Conservation (phyloP, 495 filamentous ascomycete genomes). For the Podospora comata region DNA sequence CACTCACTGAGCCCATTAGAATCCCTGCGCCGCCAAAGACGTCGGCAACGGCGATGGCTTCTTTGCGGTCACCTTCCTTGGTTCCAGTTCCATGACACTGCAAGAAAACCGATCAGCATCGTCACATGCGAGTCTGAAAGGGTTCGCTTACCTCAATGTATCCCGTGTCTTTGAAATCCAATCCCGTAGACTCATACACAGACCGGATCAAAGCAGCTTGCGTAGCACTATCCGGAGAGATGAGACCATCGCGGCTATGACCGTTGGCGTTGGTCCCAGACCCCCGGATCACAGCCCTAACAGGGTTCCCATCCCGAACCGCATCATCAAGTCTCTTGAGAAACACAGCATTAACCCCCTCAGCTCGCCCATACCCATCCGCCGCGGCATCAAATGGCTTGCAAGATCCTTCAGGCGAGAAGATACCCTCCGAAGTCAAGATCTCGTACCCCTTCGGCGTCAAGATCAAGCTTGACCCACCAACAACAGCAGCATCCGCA, state of each 20-base stretch:
- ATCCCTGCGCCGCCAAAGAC: conserved; percentile 14
- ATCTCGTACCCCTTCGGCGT: conserved; percentile 8
- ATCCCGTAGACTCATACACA: conserved; percentile 32
- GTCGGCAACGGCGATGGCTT: conserved; percentile 24
- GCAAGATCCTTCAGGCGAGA: conserved; percentile 29
- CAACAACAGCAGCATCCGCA: conserved; percentile 39
- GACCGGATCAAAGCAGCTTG: conserved; percentile 49
- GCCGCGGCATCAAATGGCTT: conserved; percentile 35
- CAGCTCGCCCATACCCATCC: conserved; percentile 55
- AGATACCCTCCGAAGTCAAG: conserved; percentile 10
- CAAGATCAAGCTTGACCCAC: conserved; percentile 34
- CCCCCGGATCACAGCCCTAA: conserved; percentile 54
- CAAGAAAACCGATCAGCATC: conserved; percentile 30
- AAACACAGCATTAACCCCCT: conserved; percentile 44
- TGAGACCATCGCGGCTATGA: conserved; percentile 41
- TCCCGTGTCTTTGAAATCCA: conserved; percentile 15
- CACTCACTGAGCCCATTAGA: neutral
- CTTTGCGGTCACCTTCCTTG: neutral
- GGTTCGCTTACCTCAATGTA: conserved; percentile 9
- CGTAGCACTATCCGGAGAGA: conserved; percentile 43
- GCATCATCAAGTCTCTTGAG: conserved; percentile 52
- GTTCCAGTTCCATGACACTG: conserved; percentile 46
- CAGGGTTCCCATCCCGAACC: conserved; percentile 43
- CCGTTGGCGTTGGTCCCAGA: conserved; percentile 51
- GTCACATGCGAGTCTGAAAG: neutral